These are phyloP conservation scores for Arthrobotrys iridis DNA, from an alignment of 2,329 filamentous ascomycete genomes.

Conservation along the genomic window DNA sequence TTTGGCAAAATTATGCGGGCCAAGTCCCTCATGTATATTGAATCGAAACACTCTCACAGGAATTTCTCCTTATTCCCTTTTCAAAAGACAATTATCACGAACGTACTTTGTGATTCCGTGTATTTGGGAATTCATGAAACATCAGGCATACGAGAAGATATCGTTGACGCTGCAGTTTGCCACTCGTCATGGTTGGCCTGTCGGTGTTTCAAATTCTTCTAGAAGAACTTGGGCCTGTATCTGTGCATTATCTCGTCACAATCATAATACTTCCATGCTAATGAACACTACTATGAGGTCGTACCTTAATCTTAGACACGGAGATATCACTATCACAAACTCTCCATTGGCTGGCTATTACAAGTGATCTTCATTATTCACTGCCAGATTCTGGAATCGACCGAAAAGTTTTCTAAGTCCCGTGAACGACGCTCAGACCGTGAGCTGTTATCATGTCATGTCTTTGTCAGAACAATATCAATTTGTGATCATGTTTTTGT, in stretches of 20 bases:
- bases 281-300: not conserved
- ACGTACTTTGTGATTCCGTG: constrained; percentile 2
- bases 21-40: constrained; percentile 54
- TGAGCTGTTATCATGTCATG: constrained; percentile 29
- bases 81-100: not conserved
- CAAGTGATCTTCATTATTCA: constrained; percentile 17
- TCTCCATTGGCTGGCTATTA: constrained; percentile 47
- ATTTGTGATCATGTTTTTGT: constrained; percentile 11
- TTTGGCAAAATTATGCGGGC: constrained; percentile 50
- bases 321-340: constrained; percentile 13
- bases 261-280: not conserved
- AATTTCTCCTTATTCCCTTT: not conserved
- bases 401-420: constrained; percentile 5
- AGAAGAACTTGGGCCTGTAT: constrained; percentile 25
- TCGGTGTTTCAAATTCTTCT: constrained; percentile 41
- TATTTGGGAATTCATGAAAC: constrained; percentile 44
- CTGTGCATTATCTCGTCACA: constrained; percentile 9
- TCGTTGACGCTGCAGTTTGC: constrained; percentile 6
- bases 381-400: constrained; percentile 7
- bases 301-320: not conserved
- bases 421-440: constrained; percentile 49
- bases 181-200: constrained; percentile 7
- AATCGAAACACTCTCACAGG: constrained; percentile 36
- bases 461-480: constrained; percentile 42
- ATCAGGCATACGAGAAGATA: constrained; percentile 15